These are phyloP conservation scores for Eragrostis curvula DNA, from an alignment of 176 grass and related monocot species.

Conservation along the genomic window DNA sequence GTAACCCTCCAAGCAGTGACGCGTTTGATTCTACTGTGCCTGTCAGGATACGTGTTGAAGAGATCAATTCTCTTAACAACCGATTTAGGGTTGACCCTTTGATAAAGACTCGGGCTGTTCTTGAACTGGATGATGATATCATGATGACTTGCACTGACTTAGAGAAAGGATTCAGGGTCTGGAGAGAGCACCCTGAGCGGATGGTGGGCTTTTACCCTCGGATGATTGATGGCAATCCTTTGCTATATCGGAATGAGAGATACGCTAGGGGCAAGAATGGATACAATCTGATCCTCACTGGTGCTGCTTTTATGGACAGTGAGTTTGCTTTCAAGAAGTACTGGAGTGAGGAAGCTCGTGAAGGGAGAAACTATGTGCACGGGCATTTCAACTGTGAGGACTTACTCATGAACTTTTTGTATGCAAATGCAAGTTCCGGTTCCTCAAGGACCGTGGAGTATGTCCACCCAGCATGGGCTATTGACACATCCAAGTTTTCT, in stretches of 20 bases:
- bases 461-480: slow-evolving; percentile 94
- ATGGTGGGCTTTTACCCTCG: slow-evolving; percentile 95
- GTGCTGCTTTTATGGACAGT: slow-evolving; percentile 94
- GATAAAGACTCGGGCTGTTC: slow-evolving; percentile 89
- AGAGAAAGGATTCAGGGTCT: slow-evolving; percentile 94
- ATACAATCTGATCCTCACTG: slow-evolving; percentile 94
- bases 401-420: slow-evolving; percentile 92
- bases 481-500: slow-evolving; percentile 97
- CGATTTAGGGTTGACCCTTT: slow-evolving; percentile 82
- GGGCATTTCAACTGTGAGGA: slow-evolving; percentile 97
- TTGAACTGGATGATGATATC: slow-evolving; percentile 98
- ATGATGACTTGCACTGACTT: slow-evolving; percentile 98
- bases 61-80: slow-evolving; percentile 93
- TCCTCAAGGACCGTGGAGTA: slow-evolving; percentile 80
- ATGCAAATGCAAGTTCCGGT: slow-evolving; percentile 70
- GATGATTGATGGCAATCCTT: slow-evolving; percentile 75
- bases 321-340: slow-evolving; percentile 85
- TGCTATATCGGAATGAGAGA: slow-evolving; percentile 84
- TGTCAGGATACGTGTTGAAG: slow-evolving; percentile 85
- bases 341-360: slow-evolving; percentile 83
- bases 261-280: slow-evolving; percentile 88
- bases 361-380: slow-evolving; percentile 81
- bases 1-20: slow-evolving; percentile 60
- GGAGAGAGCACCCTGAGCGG: slow-evolving; percentile 89
- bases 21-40: slow-evolving; percentile 89